Evolutionary conservation across 1,284 basidiomycete genomes (phyloP).

Genomic region (Stygiomarasmius scandens): DNA sequence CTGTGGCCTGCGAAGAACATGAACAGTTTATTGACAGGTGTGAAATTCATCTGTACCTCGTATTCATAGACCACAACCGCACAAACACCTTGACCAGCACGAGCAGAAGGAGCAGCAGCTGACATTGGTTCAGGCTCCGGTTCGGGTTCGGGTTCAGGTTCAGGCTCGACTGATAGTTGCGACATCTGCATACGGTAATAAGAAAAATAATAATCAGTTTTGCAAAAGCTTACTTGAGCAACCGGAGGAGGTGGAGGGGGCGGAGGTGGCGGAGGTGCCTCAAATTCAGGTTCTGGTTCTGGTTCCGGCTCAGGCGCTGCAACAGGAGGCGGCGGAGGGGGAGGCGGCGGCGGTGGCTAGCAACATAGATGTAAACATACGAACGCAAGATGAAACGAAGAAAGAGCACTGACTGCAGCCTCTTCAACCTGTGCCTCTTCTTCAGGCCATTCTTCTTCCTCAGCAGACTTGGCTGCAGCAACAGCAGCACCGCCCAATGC

Average conservation of each 20-base stretch:
- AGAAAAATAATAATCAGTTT: too few relatives aligned
- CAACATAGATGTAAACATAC: conserved; percentile 10
- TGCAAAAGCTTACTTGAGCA: conserved; percentile 18
- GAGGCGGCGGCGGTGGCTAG: conserved; percentile 34
- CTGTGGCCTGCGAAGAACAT: conserved; percentile 52
- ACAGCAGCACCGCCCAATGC: conserved; percentile 35
- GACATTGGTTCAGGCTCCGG: conserved; percentile 38
- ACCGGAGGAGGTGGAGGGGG: conserved; percentile 31
- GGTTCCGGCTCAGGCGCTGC: conserved; percentile 23
- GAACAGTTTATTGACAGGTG: background rate
- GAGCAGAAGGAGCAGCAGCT: conserved; percentile 24
- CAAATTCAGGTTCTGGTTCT: conserved; percentile 24
- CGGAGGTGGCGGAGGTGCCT: conserved; percentile 34
- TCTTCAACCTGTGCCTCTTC: conserved; percentile 30
- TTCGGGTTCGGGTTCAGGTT: conserved; percentile 39
- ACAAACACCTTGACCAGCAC: conserved; percentile 29
- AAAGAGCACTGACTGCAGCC: conserved; percentile 31
- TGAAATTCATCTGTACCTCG: conserved; percentile 48
- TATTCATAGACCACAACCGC: conserved; percentile 80
- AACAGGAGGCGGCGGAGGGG: conserved; percentile 26
- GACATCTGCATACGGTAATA: too few relatives aligned
- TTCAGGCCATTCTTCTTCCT: conserved; percentile 34
- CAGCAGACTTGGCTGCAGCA: conserved; percentile 34
- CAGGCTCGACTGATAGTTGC: conserved; percentile 36
- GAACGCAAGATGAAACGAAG: background rate